phyloP scores from a whole-genome alignment of 2,329 filamentous ascomycete genomes.

The Penicillium sp. region DNA sequence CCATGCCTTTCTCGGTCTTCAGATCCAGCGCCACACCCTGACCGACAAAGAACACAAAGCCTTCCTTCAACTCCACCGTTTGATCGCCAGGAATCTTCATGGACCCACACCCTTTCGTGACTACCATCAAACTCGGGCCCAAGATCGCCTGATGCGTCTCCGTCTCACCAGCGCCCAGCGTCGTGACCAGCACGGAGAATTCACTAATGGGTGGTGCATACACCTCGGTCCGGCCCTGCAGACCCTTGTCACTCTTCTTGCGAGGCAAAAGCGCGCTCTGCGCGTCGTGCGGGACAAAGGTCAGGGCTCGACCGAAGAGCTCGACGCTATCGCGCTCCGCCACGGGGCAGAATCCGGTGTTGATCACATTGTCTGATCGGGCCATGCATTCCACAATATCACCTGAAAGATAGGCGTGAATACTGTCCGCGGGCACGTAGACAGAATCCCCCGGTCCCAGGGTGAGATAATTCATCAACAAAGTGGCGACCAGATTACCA shows the following conservation, averaged over 20 bases:
- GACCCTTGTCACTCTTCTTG: conserved; percentile 46
- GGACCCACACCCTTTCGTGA: conserved; percentile 53
- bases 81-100: conserved; percentile 50
- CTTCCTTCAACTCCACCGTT: conserved; percentile 52
- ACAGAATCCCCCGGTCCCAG: conserved; percentile 61
- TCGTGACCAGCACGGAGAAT: conserved; percentile 61
- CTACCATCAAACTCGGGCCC: conserved; percentile 60
- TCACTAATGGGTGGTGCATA: conserved; percentile 65
- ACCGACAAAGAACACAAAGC: conserved; percentile 62
- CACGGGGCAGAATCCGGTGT: conserved; percentile 65
- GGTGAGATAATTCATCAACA: conserved; percentile 68
- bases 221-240: conserved; percentile 55
- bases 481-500: conserved; percentile 61
- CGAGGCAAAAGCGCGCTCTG: conserved; percentile 53
- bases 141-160: conserved; percentile 52
- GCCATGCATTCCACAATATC: conserved; percentile 78
- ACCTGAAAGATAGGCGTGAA: conserved; percentile 66
- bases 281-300: conserved; percentile 56
- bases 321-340: conserved; percentile 60
- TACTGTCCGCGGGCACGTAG: conserved; percentile 66
- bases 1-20: conserved; percentile 39
- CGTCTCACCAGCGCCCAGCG: conserved; percentile 51
- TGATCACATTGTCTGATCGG: conserved; percentile 66
- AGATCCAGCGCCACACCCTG: conserved; percentile 49
- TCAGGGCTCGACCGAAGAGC: conserved; percentile 57